phyloP scores from a whole-genome alignment of 2,329 filamentous ascomycete species.

The Cladophialophora psammophila region DNA sequence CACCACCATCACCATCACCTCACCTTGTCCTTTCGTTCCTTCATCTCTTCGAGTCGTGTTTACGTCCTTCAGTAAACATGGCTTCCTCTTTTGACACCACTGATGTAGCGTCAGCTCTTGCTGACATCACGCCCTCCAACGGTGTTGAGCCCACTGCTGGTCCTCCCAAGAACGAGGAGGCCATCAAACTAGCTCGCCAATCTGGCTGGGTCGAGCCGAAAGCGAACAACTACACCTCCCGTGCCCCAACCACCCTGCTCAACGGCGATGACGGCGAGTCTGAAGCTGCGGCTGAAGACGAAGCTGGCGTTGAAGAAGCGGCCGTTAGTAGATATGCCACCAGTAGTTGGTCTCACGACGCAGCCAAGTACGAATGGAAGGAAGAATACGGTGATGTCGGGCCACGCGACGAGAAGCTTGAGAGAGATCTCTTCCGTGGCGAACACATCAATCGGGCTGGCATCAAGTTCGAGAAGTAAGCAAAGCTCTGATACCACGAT shows the following conservation, averaged over 20 bases:
- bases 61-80: constrained; percentile 3
- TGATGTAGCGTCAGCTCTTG: constrained; percentile 23
- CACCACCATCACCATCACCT: not conserved
- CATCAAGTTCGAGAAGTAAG: constrained; percentile 69
- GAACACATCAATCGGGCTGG: constrained; percentile 63
- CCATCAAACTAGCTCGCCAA: constrained; percentile 22
- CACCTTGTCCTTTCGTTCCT: constrained; percentile 7
- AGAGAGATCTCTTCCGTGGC: constrained; percentile 74
- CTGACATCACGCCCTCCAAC: constrained; percentile 19
- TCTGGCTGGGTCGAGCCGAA: constrained; percentile 35
- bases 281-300: constrained; percentile 13
- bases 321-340: not conserved
- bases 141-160: constrained; percentile 9
- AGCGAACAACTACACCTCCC: constrained; percentile 30
- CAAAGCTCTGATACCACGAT: constrained; percentile 29
- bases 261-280: constrained; percentile 8
- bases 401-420: constrained; percentile 72
- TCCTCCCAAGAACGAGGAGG: constrained; percentile 23
- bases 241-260: constrained; percentile 15
- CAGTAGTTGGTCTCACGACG: constrained; percentile 61
- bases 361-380: constrained; percentile 79
- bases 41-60: constrained; percentile 5
- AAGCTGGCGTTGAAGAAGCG: constrained; percentile 7
- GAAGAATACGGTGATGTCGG: constrained; percentile 88
- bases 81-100: constrained; percentile 26